These are phyloP conservation scores for Erodium trifolium DNA, from an alignment of 441 rosid genomes.

Conservation along the genomic window DNA sequence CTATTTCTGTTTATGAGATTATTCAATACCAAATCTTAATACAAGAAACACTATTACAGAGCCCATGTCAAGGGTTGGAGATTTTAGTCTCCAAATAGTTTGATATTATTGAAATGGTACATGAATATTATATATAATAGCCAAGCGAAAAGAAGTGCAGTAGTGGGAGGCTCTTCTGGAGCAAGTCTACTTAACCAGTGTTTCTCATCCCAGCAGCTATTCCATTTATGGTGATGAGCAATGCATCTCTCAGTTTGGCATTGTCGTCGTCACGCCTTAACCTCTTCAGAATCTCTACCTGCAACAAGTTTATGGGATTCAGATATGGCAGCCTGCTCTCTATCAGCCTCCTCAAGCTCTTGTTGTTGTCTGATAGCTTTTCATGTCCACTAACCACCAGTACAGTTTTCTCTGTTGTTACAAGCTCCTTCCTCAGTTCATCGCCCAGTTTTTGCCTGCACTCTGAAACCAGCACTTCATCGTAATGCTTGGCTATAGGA, in stretches of 20 bases:
- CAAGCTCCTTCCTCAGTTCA: constrained; percentile 55
- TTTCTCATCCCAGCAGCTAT: constrained; percentile 97
- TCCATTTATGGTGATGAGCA: constrained; percentile 84
- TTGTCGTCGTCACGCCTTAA: constrained; percentile 72
- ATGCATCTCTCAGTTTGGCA: constrained; percentile 70
- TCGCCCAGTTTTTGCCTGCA: constrained; percentile 63
- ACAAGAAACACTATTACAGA: too few relatives aligned
- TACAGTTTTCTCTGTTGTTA: constrained; percentile 59
- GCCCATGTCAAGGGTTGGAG: too few relatives aligned
- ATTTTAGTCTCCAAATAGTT: too few relatives aligned
- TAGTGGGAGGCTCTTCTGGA: too few relatives aligned
- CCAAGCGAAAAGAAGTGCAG: too few relatives aligned
- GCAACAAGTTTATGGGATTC: constrained; percentile 79
- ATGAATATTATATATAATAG: too few relatives aligned
- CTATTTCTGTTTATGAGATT: too few relatives aligned
- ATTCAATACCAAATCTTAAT: too few relatives aligned
- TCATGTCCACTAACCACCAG: constrained; percentile 72
- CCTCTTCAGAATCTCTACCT: constrained; percentile 78
- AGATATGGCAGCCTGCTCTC: constrained; percentile 86
- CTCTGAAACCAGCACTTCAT: constrained; percentile 67
- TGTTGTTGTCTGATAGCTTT: constrained; percentile 62
- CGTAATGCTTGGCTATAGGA: constrained; percentile 87
- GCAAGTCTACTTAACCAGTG: constrained; percentile 39
- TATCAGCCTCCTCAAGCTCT: constrained; percentile 70
- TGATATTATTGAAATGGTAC: too few relatives aligned